Percentiles rank a stretch among this genome's conserved stretches.
These are phyloP conservation scores for Neofusicoccum ribis DNA, from an alignment of 2,329 filamentous ascomycete genomes.

Conservation along the genomic window DNA sequence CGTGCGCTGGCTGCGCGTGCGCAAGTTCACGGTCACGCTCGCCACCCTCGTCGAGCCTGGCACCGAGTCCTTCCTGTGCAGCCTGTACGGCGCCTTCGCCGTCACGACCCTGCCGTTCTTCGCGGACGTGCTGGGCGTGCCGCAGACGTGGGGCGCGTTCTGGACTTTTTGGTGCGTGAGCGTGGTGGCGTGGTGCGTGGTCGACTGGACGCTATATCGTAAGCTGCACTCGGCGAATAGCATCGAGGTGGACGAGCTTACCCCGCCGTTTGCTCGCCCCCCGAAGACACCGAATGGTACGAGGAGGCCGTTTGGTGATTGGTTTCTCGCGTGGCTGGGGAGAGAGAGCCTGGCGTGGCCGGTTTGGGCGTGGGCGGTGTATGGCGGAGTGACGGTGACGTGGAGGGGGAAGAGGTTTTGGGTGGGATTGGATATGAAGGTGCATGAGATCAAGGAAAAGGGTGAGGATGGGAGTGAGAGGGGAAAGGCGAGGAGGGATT, in stretches of 20 bases:
- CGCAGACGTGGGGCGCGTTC: constrained; percentile 69
- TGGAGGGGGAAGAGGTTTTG: constrained; percentile 85
- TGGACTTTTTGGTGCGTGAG: constrained; percentile 64
- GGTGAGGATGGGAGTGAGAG: not conserved
- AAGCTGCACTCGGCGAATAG: constrained; percentile 73
- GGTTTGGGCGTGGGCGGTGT: constrained; percentile 87
- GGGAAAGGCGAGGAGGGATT: constrained; percentile 4
- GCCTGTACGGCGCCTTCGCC: constrained; percentile 75
- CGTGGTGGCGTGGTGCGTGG: constrained; percentile 68
- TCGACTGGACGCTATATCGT: constrained; percentile 73
- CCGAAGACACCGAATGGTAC: constrained; percentile 43
- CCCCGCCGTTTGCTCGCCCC: constrained; percentile 69
- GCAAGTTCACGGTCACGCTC: constrained; percentile 88
- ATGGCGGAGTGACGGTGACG: constrained; percentile 80
- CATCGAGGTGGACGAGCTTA: constrained; percentile 69
- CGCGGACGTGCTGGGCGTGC: constrained; percentile 51
- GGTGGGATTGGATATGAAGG: constrained; percentile 82
- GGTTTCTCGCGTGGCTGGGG: constrained; percentile 81
- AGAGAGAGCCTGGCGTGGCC: constrained; percentile 81
- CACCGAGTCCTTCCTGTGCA: constrained; percentile 85
- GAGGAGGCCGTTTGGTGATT: constrained; percentile 64
- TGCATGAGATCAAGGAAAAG: constrained; percentile 55
- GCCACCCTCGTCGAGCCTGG: constrained; percentile 92
- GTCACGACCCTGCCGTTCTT: constrained; percentile 72
- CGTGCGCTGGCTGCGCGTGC: constrained; percentile 85